These are phyloP conservation scores for Trifolium subterraneum DNA, from an alignment of 306 rosid genomes.

Conservation along the genomic window DNA sequence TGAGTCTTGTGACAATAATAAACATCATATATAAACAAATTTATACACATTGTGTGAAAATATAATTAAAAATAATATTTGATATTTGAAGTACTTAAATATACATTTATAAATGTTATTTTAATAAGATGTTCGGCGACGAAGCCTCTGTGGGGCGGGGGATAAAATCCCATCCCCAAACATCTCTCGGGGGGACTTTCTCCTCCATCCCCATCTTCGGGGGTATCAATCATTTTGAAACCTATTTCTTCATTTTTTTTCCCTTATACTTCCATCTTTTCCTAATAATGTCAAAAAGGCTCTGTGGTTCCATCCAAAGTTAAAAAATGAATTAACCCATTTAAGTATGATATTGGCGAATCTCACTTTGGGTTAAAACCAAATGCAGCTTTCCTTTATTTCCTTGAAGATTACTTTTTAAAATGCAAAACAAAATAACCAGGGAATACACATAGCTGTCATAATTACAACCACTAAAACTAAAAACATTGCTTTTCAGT, in stretches of 20 bases:
- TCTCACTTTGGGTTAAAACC: slow-evolving; percentile 30
- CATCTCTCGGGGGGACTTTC: no score
- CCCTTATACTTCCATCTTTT: neutral
- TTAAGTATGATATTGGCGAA: slow-evolving; percentile 3
- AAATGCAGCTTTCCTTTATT: slow-evolving; percentile 12
- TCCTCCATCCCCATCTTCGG: no score
- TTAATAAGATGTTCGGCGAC: no score
- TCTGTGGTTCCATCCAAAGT: neutral
- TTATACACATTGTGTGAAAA: no score
- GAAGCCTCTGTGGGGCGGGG: no score
- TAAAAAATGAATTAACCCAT: slow-evolving; percentile 15
- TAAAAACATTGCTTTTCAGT: neutral
- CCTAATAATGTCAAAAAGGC: neutral
- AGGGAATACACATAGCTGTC: slow-evolving; percentile 15
- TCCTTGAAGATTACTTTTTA: slow-evolving; percentile 1
- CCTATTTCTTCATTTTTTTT: slow-evolving; percentile 6
- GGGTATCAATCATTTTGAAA: slow-evolving; percentile 1
- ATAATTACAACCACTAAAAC: slow-evolving; percentile 15
- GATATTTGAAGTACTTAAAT: no score
- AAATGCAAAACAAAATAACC: slow-evolving; percentile 12
- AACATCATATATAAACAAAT: no score
- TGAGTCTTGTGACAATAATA: no score
- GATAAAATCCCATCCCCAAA: no score
- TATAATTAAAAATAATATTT: no score
- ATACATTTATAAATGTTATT: no score